Base-by-base conservation (phyloP, 169 alveolate genomes). In the Cryptosporidium baileyi region DNA sequence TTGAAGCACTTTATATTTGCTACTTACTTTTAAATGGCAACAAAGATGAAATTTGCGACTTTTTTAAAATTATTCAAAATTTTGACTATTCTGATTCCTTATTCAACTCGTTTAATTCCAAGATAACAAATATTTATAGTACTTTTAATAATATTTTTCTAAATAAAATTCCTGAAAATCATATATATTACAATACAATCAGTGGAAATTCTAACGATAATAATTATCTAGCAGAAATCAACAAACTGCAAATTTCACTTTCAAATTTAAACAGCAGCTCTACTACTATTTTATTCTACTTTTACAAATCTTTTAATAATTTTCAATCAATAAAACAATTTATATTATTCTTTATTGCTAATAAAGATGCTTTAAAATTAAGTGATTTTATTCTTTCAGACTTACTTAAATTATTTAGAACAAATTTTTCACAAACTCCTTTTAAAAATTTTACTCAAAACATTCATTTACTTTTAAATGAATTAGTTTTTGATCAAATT, bases 261-360 rank as follows among this genome's bases (percentile, higher is more conserved):
- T 65, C 81, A 5, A 65, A 65, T 22, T 45, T 44, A 47, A 65
- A 60, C 13, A 3, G 47, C 11, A 65, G 32, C 30, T 17, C 47
- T 11, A 44, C 45, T 19, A 30, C 47, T 22, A 17, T 45, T 19
- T 28, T 65, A 51, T 51, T 45, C 47, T 65, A 65, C 17, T 65
- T 65, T 22, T 65, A 65, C 34, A 65, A 51, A 51, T 65, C 81
- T 0, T 65, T 65, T 30, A 19, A 3, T 47, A 45, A 65, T 49
- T 5, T 47, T 28, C 81, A 65, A 49, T 65, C 81, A 32, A 65
- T 65, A 6, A 65, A 65, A 15, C 81, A 65, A 65, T 65, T 65
- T 30, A 51, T 51, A 13, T 9, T 65, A 11, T 24, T 65, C 19
- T 19, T 65, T 30, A 47, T 65, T 32, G 47, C 13, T 32, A 47